Base-by-base conservation (phyloP, 768 basidiomycete species). In the Exidia glandulosa region DNA sequence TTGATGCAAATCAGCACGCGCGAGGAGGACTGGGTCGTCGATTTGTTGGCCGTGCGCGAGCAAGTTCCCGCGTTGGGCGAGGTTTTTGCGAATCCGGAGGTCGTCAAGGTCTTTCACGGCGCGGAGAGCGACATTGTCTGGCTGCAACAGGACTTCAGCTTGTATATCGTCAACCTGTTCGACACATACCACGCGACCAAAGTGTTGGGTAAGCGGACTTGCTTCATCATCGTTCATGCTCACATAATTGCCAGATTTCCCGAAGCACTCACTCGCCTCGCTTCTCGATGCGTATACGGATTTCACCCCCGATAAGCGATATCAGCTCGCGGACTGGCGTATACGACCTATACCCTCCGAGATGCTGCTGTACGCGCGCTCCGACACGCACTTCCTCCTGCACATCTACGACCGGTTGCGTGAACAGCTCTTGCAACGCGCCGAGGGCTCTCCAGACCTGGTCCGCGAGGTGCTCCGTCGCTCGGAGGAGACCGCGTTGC, bases 321-420 rank as follows among this genome's bases (percentile, higher is more conserved):
- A 95, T 68, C 96, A 97, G 67, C 77, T 95, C 5, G 96, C 95
- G 10, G 96, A 99, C 71, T 99, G 96, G 96, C 84, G 96, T 29
- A 90, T 97, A 64, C 81, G 93, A 59, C 95, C 95, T 0, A 74
- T 98, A 3, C 87, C 93, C 0, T 72, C 81, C 57, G 94, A 91
- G 64, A 96, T 99, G 94, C 73, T 92, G 23, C 75, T 81, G 58
- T 99, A 98, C 69, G 96, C 96, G 2, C 87, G 93, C 31, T 90
- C 92, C 1, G 96, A 99, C 71, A 99, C 95, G 0, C 96, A 98
- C 71, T 98, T 88, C 74, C 81, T 99, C 2, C 76, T 99, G 31
- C 91, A 83, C 73, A 85, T 97, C 66, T 97, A 94, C 71, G 94
- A 97, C 73, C 82, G 85, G 65, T 81, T 98, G 4, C 88, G 93